Evolutionary conservation across 2,329 filamentous ascomycete genomes (phyloP).

Genomic region (Fusarium chaquense): DNA sequence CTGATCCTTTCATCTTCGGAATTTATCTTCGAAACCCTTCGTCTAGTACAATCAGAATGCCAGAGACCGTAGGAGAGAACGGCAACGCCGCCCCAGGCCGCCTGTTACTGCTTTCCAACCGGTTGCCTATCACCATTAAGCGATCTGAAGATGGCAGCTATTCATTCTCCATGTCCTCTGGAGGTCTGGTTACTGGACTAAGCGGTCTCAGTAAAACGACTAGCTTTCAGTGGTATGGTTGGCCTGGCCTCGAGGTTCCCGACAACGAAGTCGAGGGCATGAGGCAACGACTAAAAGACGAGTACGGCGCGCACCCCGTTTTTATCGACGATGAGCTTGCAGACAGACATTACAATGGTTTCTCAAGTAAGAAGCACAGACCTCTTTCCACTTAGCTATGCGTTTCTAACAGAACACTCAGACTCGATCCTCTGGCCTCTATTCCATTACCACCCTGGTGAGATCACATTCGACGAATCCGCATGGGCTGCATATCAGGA

Average conservation of each 20-base stretch:
- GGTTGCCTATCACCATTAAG: constrained; percentile 96
- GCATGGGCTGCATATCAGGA: constrained; percentile 94
- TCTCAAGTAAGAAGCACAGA: constrained; percentile 78
- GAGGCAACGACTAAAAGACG: constrained; percentile 81
- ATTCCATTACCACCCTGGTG: constrained; percentile 98
- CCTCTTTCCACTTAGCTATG: neutral
- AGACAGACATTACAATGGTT: constrained; percentile 97
- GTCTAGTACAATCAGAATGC: constrained; percentile 49
- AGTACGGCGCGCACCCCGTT: constrained; percentile 90
- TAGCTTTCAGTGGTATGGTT: constrained; percentile 98
- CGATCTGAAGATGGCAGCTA: constrained; percentile 91
- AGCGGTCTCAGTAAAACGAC: constrained; percentile 93
- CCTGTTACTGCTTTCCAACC: constrained; percentile 91
- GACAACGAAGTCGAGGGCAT: constrained; percentile 82
- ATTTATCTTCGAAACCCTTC: neutral
- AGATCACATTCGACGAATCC: constrained; percentile 97
- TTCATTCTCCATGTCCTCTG: constrained; percentile 95
- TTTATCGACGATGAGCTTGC: constrained; percentile 95
- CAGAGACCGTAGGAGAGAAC: constrained; percentile 52
- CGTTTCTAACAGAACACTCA: constrained; percentile 51
- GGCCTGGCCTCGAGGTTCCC: constrained; percentile 93
- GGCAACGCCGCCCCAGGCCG: constrained; percentile 57
- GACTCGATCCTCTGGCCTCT: constrained; percentile 98
- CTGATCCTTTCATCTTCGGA: constrained; percentile 6
- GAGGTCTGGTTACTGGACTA: constrained; percentile 92